phyloP scores from a whole-genome alignment of 768 basidiomycete species.

The Suillus plorans region DNA sequence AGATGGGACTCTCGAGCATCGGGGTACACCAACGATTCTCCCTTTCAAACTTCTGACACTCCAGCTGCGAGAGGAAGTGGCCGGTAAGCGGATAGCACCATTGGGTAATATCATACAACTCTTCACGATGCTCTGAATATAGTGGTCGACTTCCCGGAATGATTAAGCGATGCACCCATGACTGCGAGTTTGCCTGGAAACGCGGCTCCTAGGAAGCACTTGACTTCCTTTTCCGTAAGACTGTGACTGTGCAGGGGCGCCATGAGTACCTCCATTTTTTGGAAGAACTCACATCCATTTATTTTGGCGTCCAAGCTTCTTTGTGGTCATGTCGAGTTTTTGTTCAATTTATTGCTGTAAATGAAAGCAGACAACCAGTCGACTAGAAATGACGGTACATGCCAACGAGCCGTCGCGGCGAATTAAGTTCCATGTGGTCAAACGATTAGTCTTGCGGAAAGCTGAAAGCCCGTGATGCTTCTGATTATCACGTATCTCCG shows the following conservation, averaged over 20 bases:
- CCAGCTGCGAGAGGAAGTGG: neutral
- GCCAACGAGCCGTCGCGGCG: neutral
- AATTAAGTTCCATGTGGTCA: neutral
- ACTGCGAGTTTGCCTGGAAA: conserved; percentile 2
- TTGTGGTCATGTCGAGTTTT: neutral
- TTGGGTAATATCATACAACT: neutral
- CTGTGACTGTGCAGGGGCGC: neutral
- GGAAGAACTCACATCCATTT: neutral
- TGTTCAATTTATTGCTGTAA: neutral
- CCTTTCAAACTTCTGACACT: neutral
- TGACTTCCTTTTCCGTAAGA: conserved; percentile 1
- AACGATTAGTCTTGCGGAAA: neutral
- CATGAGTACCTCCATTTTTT: neutral
- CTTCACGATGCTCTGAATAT: neutral
- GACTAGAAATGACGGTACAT: neutral
- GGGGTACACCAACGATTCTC: neutral
- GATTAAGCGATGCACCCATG: neutral
- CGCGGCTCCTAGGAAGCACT: conserved; percentile 3
- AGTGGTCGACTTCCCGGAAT: neutral
- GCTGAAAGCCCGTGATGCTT: neutral
- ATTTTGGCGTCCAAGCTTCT: neutral
- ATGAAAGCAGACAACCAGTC: neutral
- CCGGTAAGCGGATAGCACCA: neutral
- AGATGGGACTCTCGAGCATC: conserved; percentile 1
- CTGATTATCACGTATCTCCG: neutral